These are phyloP conservation scores for Musa troglodytarum DNA, from an alignment of 176 grass and related monocot genomes.

Conservation along the genomic window DNA sequence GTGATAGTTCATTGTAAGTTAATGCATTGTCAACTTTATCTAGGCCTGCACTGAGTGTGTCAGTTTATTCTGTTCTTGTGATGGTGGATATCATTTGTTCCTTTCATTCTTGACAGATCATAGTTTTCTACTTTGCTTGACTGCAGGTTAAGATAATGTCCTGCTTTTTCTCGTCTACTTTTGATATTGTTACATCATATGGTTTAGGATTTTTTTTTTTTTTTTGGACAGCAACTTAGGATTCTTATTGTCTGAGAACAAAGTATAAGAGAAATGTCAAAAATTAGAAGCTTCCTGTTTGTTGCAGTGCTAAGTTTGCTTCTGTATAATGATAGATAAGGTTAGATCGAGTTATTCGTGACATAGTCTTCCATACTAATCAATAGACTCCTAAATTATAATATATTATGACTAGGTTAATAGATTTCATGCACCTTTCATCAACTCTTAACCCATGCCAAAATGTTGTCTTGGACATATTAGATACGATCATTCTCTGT, in stretches of 20 bases:
- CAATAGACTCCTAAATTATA: no score
- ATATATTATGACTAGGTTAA: no score
- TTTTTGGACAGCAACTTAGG: neutral
- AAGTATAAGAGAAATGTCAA: neutral
- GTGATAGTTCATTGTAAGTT: constrained; percentile 74
- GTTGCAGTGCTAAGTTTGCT: neutral
- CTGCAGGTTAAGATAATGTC: no score
- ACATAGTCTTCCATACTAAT: no score
- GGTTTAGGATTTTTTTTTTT: neutral
- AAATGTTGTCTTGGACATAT: no score
- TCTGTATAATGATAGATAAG: neutral
- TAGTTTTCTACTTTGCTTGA: neutral
- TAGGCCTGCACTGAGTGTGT: neutral
- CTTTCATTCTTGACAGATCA: no score
- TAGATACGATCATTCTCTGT: no score
- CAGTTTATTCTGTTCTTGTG: neutral
- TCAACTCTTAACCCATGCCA: no score
- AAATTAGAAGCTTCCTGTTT: neutral
- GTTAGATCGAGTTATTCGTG: no score
- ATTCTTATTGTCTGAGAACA: neutral
- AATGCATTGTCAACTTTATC: neutral
- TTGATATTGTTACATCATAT: neutral
- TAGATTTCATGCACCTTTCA: no score
- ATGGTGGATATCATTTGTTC: neutral
- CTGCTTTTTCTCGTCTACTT: neutral